These are phyloP conservation scores for Iris macrosiphon DNA, from an alignment of 106 monocot species.

Conservation along the genomic window DNA sequence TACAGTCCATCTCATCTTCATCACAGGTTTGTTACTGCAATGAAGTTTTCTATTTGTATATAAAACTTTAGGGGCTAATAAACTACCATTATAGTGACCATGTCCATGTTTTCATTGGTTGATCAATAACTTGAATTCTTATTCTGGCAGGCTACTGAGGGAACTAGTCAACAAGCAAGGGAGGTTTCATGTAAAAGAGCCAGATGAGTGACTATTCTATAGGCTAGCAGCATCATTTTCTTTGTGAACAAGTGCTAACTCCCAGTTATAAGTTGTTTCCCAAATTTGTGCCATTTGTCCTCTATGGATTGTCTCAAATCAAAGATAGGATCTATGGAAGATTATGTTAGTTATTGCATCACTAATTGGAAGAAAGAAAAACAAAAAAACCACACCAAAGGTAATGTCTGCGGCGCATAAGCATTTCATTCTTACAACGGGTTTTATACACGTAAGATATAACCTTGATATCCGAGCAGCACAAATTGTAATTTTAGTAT, in stretches of 20 bases:
- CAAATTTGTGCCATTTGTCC: too few species aligned
- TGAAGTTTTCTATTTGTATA: background rate
- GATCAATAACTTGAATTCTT: background rate
- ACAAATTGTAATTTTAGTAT: background rate
- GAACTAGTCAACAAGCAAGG: constrained; percentile 1
- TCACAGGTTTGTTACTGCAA: too few species aligned
- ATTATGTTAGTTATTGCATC: background rate
- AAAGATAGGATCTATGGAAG: constrained; percentile 1
- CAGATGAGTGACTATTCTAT: background rate
- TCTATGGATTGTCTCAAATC: background rate
- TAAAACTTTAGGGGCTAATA: background rate
- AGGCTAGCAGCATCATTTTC: background rate
- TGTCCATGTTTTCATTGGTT: too few species aligned
- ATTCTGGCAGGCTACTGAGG: background rate
- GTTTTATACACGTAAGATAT: background rate
- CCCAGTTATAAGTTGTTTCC: too few species aligned
- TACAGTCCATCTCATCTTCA: too few species aligned
- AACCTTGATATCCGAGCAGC: background rate
- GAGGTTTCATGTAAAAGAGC: background rate
- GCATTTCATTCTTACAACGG: background rate
- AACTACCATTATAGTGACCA: too few species aligned
- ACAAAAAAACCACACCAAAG: background rate
- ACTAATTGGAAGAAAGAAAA: background rate
- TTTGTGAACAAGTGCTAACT: too few species aligned
- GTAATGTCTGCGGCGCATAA: background rate